phyloP scores from a whole-genome alignment of 208 protist genomes.

The Trypanosoma rangeli region DNA sequence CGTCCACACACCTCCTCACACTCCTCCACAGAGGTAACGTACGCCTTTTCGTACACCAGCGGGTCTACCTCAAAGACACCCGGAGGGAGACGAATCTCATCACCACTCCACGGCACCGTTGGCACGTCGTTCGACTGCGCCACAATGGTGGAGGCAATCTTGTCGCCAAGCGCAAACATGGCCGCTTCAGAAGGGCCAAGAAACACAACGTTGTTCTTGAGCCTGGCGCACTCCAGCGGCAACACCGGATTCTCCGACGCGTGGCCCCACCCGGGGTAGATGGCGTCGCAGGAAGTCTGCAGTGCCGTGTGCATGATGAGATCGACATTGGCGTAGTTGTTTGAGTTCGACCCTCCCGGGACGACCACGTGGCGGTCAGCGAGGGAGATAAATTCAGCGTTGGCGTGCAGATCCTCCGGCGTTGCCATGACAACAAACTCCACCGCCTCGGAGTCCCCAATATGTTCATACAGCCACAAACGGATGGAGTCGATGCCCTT shows the following conservation, averaged over 20 bases:
- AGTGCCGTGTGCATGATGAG: constrained; percentile 97
- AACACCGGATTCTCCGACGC: constrained; percentile 98
- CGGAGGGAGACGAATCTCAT: constrained; percentile 57
- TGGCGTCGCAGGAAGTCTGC: constrained; percentile 91
- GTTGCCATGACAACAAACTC: constrained; percentile 98
- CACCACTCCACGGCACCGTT: constrained; percentile 92
- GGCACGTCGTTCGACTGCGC: constrained; percentile 96
- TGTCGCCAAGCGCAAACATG: constrained; percentile 96
- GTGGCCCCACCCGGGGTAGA: constrained; percentile 99
- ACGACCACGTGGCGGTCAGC: constrained; percentile 95
- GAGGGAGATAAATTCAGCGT: constrained; percentile 98
- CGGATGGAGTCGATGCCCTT: constrained; percentile 98
- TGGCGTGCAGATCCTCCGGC: constrained; percentile 97
- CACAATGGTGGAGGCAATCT: constrained; percentile 97
- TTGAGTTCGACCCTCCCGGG: constrained; percentile 96
- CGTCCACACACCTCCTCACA: constrained; percentile 77
- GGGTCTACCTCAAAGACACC: constrained; percentile 74
- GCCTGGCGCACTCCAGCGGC: constrained; percentile 77
- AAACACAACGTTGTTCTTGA: constrained; percentile 56
- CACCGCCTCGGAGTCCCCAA: constrained; percentile 93
- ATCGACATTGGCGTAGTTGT: constrained; percentile 99
- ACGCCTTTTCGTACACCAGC: constrained; percentile 86
- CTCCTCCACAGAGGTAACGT: constrained; percentile 91
- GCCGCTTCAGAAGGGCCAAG: constrained; percentile 78
- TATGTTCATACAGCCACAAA: constrained; percentile 95